A percentile compares a stretch with the other conserved stretches of the same genome.
Evolutionary conservation across 2,329 filamentous ascomycete genomes (phyloP).

Genomic region (Berkeleyomyces rouxiae): DNA sequence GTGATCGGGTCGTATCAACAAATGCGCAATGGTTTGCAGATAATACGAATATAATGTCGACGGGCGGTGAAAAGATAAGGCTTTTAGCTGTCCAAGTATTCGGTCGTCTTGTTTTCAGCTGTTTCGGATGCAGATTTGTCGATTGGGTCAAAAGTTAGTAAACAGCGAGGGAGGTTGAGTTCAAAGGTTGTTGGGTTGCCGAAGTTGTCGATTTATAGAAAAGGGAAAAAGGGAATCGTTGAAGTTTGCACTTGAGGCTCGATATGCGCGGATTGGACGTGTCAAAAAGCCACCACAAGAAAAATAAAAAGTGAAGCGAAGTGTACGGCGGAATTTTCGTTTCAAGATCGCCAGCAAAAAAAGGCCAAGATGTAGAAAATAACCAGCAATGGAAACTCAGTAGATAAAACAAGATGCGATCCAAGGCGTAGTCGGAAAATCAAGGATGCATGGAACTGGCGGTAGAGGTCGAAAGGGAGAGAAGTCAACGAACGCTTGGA

Average conservation of each 20-base stretch:
- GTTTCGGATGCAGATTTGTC: no score
- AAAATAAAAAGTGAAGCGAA: background rate
- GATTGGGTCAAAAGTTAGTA: no score
- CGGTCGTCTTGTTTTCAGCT: no score
- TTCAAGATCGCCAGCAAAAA: constrained; percentile 3
- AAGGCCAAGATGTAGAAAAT: background rate
- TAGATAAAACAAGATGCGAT: constrained; percentile 6
- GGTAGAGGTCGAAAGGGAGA: background rate
- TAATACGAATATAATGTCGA: background rate
- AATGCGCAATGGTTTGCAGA: background rate
- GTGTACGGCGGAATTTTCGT: constrained; percentile 5
- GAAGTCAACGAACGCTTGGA: background rate
- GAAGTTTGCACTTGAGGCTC: background rate
- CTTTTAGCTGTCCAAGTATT: no score
- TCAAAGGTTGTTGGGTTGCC: no score
- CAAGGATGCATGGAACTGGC: background rate
- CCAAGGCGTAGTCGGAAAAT: background rate
- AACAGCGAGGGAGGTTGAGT: no score
- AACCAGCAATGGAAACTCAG: background rate
- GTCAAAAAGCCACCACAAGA: constrained; percentile 12
- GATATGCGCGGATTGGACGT: background rate
- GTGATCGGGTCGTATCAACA: background rate
- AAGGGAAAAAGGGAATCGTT: no score
- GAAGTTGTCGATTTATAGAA: no score
- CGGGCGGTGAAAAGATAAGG: no score